A percentile compares a stretch with the other conserved stretches of the same genome.
Evolutionary conservation across 257 asterid species (phyloP).

Genomic region (Solanum chiquidenum): DNA sequence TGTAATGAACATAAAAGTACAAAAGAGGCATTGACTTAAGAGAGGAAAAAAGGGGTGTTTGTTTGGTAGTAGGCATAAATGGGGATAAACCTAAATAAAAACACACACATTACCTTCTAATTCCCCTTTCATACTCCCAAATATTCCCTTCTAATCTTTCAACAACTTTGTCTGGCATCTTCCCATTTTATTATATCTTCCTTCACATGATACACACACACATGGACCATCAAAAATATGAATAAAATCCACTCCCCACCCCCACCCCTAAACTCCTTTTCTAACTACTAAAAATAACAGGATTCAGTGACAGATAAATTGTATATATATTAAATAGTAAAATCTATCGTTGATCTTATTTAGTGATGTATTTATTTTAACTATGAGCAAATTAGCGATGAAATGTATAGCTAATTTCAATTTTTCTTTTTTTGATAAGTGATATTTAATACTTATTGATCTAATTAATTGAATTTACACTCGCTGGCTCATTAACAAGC

Average conservation of each 20-base stretch:
- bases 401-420: no score
- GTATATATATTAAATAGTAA: not conserved
- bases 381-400: not conserved
- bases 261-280: not conserved
- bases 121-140: conserved; percentile 75
- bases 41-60: conserved; percentile 25
- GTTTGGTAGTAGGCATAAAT: conserved; percentile 36
- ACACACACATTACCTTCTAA: conserved; percentile 67
- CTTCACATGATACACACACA: conserved; percentile 30
- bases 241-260: not conserved
- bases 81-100: conserved; percentile 33
- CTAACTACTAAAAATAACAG: not conserved
- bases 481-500: not conserved
- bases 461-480: not conserved
- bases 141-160: conserved; percentile 73
- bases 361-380: not conserved
- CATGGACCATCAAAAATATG: conserved; percentile 3
- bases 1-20: conserved; percentile 24
- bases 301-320: not conserved
- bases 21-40: conserved; percentile 37
- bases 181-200: conserved; percentile 65
- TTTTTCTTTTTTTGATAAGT: not conserved
- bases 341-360: no score
- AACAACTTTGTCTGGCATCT: conserved; percentile 75
- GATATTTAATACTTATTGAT: not conserved